Evolutionary conservation across 768 basidiomycete genomes (phyloP).

Genomic region (Artomyces pyxidatus): DNA sequence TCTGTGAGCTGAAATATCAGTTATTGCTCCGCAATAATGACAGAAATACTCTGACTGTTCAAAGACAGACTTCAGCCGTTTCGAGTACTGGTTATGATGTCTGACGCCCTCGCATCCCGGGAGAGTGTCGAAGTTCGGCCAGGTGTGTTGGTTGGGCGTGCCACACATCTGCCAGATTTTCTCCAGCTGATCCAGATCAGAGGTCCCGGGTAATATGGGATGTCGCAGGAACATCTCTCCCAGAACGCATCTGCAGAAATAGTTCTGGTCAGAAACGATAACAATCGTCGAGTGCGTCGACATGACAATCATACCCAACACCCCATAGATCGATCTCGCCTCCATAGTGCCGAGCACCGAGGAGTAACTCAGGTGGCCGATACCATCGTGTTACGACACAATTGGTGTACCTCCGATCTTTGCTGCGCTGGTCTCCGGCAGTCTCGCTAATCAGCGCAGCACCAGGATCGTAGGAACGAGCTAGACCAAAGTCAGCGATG

Average conservation of each 20-base stretch:
- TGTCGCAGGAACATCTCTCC: slow-evolving; percentile 90
- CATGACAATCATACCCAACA: slow-evolving; percentile 71
- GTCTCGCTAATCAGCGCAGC: slow-evolving; percentile 29
- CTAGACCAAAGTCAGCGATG: slow-evolving; percentile 96
- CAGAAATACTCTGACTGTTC: slow-evolving; percentile 41
- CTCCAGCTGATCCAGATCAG: slow-evolving; percentile 87
- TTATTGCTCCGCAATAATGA: slow-evolving; percentile 3
- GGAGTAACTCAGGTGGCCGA: slow-evolving; percentile 83
- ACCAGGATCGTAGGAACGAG: slow-evolving; percentile 64
- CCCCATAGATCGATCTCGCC: slow-evolving; percentile 98
- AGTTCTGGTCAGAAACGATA: neutral
- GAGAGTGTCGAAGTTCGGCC: slow-evolving; percentile 68
- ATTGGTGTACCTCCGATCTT: slow-evolving; percentile 81
- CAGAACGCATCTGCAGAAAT: slow-evolving; percentile 67
- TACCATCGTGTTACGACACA: slow-evolving; percentile 96
- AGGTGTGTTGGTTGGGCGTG: slow-evolving; percentile 72
- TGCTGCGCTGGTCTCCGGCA: slow-evolving; percentile 32
- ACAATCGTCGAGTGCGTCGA: neutral
- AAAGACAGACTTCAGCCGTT: slow-evolving; percentile 50
- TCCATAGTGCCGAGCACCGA: slow-evolving; percentile 85
- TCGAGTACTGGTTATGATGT: slow-evolving; percentile 43
- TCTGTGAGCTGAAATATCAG: slow-evolving; percentile 27
- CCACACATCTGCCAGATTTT: slow-evolving; percentile 90
- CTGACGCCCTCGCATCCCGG: slow-evolving; percentile 79
- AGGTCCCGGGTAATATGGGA: slow-evolving; percentile 81